These are phyloP conservation scores for Yarrowia phangngaensis DNA, from an alignment of 805 yeast genomes.

Conservation along the genomic window DNA sequence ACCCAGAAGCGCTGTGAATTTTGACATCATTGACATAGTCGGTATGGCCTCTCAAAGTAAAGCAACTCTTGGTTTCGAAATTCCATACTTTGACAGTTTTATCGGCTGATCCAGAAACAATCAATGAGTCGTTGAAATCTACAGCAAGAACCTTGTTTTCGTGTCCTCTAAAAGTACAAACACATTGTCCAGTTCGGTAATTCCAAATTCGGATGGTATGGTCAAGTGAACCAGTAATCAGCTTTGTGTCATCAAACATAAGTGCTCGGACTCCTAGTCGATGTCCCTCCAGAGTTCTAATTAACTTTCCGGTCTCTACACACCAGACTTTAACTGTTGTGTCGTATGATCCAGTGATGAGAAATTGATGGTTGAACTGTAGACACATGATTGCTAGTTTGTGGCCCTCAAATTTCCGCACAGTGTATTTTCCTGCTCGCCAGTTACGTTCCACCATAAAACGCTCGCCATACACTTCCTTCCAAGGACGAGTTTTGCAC, in stretches of 20 bases:
- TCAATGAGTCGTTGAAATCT: slow-evolving; percentile 74
- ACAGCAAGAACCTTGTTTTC: slow-evolving; percentile 79
- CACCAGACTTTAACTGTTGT: slow-evolving; percentile 93
- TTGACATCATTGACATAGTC: slow-evolving; percentile 91
- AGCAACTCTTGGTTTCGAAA: slow-evolving; percentile 87
- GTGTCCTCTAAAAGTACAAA: slow-evolving; percentile 91
- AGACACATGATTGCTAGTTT: slow-evolving; percentile 84
- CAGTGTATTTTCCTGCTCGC: slow-evolving; percentile 73
- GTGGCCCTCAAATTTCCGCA: slow-evolving; percentile 71
- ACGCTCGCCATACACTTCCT: slow-evolving; percentile 86
- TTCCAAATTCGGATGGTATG: slow-evolving; percentile 94
- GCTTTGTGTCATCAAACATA: slow-evolving; percentile 80
- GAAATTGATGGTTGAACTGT: slow-evolving; percentile 71
- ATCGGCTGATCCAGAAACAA: slow-evolving; percentile 93
- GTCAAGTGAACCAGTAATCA: slow-evolving; percentile 90
- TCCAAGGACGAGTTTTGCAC: slow-evolving; percentile 78
- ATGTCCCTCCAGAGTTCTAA: slow-evolving; percentile 83
- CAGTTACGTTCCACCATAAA: slow-evolving; percentile 90
- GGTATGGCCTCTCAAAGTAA: slow-evolving; percentile 86
- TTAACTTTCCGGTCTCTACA: slow-evolving; percentile 67
- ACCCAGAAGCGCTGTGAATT: slow-evolving; percentile 71
- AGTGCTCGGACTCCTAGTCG: slow-evolving; percentile 79
- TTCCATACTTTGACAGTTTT: slow-evolving; percentile 93
- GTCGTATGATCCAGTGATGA: slow-evolving; percentile 92
- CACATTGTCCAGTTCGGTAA: slow-evolving; percentile 88